Percentiles rank a stretch among this genome's conserved stretches.
These are phyloP conservation scores for Phytophthora boehmeriae DNA, from an alignment of 352 stramenopile genomes.

Conservation along the genomic window DNA sequence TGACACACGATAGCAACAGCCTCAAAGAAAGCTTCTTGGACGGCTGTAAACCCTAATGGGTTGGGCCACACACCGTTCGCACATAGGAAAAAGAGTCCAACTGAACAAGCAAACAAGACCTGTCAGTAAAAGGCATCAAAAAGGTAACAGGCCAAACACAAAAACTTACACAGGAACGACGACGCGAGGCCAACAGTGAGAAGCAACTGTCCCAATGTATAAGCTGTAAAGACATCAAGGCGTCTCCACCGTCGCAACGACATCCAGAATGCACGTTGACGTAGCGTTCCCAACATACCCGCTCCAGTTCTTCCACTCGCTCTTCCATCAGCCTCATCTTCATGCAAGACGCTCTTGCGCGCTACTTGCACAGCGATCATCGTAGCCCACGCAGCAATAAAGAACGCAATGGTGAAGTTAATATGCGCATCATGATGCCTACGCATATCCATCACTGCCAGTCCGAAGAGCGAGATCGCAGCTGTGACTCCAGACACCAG, in stretches of 20 bases:
- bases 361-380: conserved; percentile 65
- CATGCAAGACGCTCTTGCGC: conserved; percentile 47
- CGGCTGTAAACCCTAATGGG: conserved; percentile 76
- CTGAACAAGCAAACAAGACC: conserved; percentile 32
- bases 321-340: conserved; percentile 26
- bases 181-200: conserved; percentile 56
- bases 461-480: conserved; percentile 57
- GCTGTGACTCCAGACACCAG: conserved; percentile 38
- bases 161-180: conserved; percentile 68
- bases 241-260: conserved; percentile 58
- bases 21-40: conserved; percentile 84
- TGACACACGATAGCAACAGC: conserved; percentile 86
- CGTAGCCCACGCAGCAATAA: conserved; percentile 67
- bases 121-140: conserved; percentile 12
- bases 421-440: conserved; percentile 75
- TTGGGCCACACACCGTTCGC: conserved; percentile 84
- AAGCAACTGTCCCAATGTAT: conserved; percentile 55
- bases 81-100: conserved; percentile 82
- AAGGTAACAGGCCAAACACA: neutral
- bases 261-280: conserved; percentile 33
- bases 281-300: conserved; percentile 15
- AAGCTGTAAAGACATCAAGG: conserved; percentile 52
- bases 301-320: conserved; percentile 18
- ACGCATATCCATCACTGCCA: conserved; percentile 84
- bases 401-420: conserved; percentile 77